A percentile compares a stretch with the other conserved stretches of the same genome.
Conservation (phyloP, 352 stramenopile species). For the Pythium myriotylum region DNA sequence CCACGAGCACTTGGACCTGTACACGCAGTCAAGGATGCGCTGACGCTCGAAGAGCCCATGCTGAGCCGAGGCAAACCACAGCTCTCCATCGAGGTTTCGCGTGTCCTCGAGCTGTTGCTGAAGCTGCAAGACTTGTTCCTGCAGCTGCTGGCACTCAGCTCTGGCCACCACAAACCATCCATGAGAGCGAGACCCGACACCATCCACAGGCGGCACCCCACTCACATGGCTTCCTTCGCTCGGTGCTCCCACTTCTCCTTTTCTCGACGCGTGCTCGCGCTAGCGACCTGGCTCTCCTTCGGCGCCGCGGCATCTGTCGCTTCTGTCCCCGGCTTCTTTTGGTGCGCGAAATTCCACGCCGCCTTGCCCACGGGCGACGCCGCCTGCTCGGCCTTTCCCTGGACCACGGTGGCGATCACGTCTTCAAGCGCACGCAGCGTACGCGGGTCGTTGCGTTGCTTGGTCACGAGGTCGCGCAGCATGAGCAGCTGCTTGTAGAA, state of each 20-base stretch:
- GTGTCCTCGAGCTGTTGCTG: constrained; percentile 43
- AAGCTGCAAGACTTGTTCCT: constrained; percentile 45
- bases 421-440: constrained; percentile 61
- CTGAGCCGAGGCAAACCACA: constrained; percentile 50
- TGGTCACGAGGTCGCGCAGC: constrained; percentile 67
- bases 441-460: constrained; percentile 50
- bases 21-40: constrained; percentile 57
- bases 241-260: constrained; percentile 74
- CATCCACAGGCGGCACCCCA: neutral
- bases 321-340: constrained; percentile 4
- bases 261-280: constrained; percentile 40
- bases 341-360: constrained; percentile 5
- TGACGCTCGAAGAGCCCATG: constrained; percentile 49
- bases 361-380: neutral
- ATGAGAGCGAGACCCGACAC: neutral
- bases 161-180: constrained; percentile 18
- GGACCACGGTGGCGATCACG: constrained; percentile 35
- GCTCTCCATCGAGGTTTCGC: constrained; percentile 28
- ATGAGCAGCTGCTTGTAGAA: constrained; percentile 76
- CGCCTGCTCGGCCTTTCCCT: neutral
- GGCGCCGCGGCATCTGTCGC: neutral
- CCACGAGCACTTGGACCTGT: constrained; percentile 57
- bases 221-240: constrained; percentile 48
- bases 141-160: constrained; percentile 49
- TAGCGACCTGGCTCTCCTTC: constrained; percentile 13